Conservation (phyloP, 345 rosid species). For the Citrus hindsii region DNA sequence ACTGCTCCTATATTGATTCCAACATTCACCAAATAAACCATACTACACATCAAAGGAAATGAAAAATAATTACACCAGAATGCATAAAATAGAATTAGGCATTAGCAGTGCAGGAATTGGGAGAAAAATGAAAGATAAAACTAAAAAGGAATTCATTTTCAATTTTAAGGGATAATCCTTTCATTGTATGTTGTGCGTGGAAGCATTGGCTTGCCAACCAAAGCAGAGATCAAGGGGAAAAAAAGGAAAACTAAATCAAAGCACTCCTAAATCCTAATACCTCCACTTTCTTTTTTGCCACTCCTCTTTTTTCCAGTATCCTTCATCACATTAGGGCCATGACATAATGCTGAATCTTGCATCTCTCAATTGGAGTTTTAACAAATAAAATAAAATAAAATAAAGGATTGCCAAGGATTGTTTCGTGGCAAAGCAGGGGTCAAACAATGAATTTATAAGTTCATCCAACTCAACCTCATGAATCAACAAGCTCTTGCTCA, state of each 20-base stretch:
- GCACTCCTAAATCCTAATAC: not conserved
- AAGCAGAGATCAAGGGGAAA: not conserved
- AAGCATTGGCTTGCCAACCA: not conserved
- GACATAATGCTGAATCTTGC: not conserved
- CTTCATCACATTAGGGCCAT: not conserved
- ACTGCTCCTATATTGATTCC: not conserved
- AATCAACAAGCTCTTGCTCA: not conserved
- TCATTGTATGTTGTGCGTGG: not conserved
- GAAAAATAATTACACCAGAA: not conserved
- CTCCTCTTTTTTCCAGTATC: not conserved
- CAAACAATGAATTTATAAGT: not conserved
- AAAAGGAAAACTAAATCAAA: not conserved
- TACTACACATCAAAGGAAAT: not conserved
- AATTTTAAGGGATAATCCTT: not conserved
- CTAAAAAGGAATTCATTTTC: not conserved
- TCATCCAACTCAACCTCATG: not conserved
- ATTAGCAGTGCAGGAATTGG: not conserved
- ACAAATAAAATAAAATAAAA: not conserved
- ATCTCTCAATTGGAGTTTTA: not conserved
- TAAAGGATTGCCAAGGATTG: not conserved
- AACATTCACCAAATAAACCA: not conserved
- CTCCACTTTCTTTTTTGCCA: not conserved
- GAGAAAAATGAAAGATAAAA: not conserved
- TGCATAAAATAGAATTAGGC: not conserved
- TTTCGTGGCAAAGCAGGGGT: not conserved